A percentile compares a stretch with the other conserved stretches of the same genome.
Conservation (phyloP, 208 protist species). For the Leishmania major region DNA sequence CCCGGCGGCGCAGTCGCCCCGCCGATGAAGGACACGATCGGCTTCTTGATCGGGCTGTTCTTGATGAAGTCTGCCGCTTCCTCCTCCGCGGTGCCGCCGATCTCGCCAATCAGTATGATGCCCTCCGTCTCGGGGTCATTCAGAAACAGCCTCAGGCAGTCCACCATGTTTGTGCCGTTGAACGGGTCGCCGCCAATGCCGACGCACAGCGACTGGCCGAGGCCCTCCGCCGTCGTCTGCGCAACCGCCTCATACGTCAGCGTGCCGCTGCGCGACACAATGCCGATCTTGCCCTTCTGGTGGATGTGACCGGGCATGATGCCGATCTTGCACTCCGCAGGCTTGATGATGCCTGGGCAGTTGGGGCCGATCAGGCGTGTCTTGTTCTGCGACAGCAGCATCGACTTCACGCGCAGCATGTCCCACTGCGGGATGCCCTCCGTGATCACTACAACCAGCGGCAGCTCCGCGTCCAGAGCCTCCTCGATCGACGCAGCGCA, state of each 20-base stretch:
- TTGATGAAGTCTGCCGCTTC: conserved; percentile 98
- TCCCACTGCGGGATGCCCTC: conserved; percentile 99
- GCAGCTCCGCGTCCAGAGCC: conserved; percentile 97
- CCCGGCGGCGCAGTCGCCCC: conserved; percentile 98
- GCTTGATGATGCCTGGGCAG: conserved; percentile 98
- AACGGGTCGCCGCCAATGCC: conserved; percentile 99
- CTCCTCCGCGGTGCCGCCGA: conserved; percentile 98
- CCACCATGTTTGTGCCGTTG: conserved; percentile 99
- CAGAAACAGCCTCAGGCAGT: conserved; percentile 97
- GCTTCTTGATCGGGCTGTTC: conserved; percentile 95
- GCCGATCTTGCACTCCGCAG: conserved; percentile 99
- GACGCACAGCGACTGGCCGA: conserved; percentile 97
- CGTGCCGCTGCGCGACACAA: conserved; percentile 99
- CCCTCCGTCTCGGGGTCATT: conserved; percentile 98
- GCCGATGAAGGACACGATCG: conserved; percentile 98
- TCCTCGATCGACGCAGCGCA: conserved; percentile 97
- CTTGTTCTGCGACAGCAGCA: conserved; percentile 92
- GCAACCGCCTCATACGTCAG: conserved; percentile 99
- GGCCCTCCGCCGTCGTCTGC: conserved; percentile 96
- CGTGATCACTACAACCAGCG: conserved; percentile 98
- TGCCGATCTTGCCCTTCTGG: conserved; percentile 97
- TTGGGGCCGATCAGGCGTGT: conserved; percentile 98
- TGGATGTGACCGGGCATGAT: conserved; percentile 99
- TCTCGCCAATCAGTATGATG: conserved; percentile 99
- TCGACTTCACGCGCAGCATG: conserved; percentile 96